Conservation (phyloP, 257 asterid species). For the Misopates orontium region DNA sequence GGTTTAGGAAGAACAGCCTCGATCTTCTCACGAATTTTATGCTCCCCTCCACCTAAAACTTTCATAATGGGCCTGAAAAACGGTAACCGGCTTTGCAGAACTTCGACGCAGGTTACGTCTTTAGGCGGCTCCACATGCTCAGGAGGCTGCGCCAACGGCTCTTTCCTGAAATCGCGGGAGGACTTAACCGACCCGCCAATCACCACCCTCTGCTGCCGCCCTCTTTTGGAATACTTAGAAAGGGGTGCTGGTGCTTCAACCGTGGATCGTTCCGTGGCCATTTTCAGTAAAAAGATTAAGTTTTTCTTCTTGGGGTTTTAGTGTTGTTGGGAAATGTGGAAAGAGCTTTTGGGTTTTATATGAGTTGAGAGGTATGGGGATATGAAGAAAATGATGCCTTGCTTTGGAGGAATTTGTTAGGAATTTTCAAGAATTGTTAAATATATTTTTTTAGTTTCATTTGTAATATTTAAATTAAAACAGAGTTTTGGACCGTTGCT, state of each 20-base stretch:
- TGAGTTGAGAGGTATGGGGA: constrained; percentile 6
- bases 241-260: constrained; percentile 37
- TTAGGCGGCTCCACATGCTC: constrained; percentile 30
- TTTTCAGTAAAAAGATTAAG: constrained; percentile 24
- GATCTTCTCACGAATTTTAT: constrained; percentile 45
- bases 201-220: constrained; percentile 62
- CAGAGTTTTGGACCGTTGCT: too few relatives aligned
- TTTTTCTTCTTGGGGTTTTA: constrained; percentile 22
- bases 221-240: constrained; percentile 63
- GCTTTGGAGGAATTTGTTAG: too few relatives aligned
- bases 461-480: too few relatives aligned
- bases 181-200: constrained; percentile 94
- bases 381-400: constrained; percentile 45
- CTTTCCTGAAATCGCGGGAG: constrained; percentile 65
- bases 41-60: constrained; percentile 61
- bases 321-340: constrained; percentile 22
- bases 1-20: constrained; percentile 50
- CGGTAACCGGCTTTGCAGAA: constrained; percentile 59
- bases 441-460: too few relatives aligned
- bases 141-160: constrained; percentile 25
- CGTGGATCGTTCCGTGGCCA: constrained; percentile 50
- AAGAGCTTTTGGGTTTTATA: constrained; percentile 33
- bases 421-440: too few relatives aligned
- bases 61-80: constrained; percentile 56
- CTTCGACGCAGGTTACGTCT: constrained; percentile 63